Evolutionary conservation across 129 eudicot genomes (phyloP), one percentile per base, ranked within the genome.

Genomic region (Dittrichia graveolens): DNA sequence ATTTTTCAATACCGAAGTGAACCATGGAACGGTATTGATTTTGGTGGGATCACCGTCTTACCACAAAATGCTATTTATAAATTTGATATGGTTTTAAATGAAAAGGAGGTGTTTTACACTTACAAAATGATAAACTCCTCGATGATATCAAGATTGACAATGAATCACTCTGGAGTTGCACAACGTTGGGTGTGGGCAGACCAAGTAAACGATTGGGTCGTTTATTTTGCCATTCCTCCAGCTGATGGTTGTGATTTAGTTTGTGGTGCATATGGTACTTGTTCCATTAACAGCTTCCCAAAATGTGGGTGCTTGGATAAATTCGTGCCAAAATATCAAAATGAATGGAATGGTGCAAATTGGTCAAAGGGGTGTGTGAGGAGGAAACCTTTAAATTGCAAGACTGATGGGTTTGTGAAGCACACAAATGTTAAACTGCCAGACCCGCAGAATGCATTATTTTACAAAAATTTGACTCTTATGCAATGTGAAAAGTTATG

Each of bases 1-100:
- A 12, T 15, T 45, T 43, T 54, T 39, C 45, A 10, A 42, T 77
- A 64, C 54, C 65, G 83, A 41, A 59, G 80, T 2, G 96, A 85
- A 19, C 89, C 91, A 0, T 86, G 96, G 96, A 86, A 89, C 6
- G 96, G 96, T 8, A 34, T 75, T 3, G 58, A 71, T n/a, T 89
- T 83, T 19, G 86, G 81, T 72, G 91, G 85, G 19, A 76, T 65
- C 35, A 77, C 78, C 0, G 60, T 69, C 53, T 35, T 57, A 11
- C 69, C 52, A 6, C 65, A 72, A 34, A 75, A 80, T 11, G 47
- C 79, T 4, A 78, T 78, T 12, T 85, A 70, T 52, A 73, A 47
- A 7, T 55, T 67, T 3, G 66, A 56, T 50, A 38, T 86, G 61
- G 63, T 58, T 11, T 72, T 77, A 5, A 79, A 70, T 15, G 47